Base-by-base conservation (phyloP, 108 stramenopile genomes). In the Seminavis robusta region DNA sequence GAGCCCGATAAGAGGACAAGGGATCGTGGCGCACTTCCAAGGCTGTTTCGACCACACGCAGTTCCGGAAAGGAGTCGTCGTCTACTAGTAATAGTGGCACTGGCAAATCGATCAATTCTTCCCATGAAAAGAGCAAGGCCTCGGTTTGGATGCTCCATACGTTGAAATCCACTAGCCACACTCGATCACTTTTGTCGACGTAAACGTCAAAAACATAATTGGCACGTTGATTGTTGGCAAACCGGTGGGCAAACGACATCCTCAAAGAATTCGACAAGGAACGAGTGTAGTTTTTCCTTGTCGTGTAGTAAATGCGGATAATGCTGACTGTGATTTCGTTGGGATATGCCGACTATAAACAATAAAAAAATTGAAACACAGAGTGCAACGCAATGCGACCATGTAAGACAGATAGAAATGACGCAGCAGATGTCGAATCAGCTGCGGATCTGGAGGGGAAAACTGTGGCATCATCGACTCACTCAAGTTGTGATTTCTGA, bases 91-190 rank as follows among this genome's bases (percentile, higher is more conserved):
- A n/a, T n/a, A n/a, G n/a, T n/a, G n/a, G 48, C 48, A 25, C 4
- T 49, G 10, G 13, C 65, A 90, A 52, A 6, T 53, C 47, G n/a
- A 32, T 28, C 33, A 92, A 56, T 50, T 95, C 91, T 4, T 61
- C 37, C 92, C 94, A 92, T 16, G 72, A 65, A 70, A 86, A 95
- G 45, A 95, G 52, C 13, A 91, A 67, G 1, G 83, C 36, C 61
- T 91, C 90, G 9, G 92, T 92, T 20, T 72, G 67, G 1, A 13
- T 29, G n/a, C 79, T 73, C 84, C 85, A 92, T 2, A 78, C 62
- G 73, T 94, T 94, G 63, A 95, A 92, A 74, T 95, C 94, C 11
- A 95, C 33, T 7, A 95, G 42, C 87, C 87, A 95, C 8, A 83
- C 79, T 7, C 81, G 71, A 47, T 88, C 75, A 16, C 84, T 80